These are phyloP conservation scores for Suillus subluteus DNA, from an alignment of 768 basidiomycete species.

Conservation along the genomic window DNA sequence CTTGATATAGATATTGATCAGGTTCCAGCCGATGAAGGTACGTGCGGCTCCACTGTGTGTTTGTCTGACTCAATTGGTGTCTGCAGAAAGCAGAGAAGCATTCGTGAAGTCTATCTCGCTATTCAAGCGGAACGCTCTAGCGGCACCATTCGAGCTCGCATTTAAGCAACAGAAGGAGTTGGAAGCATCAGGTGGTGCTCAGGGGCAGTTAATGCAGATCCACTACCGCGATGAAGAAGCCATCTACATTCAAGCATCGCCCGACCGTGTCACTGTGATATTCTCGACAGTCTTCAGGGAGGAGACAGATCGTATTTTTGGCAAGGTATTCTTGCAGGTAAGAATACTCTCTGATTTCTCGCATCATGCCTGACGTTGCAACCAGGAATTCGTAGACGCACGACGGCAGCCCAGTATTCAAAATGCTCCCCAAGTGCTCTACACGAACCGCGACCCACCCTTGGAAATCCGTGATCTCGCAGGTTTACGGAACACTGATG, in stretches of 20 bases:
- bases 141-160: conserved; percentile 91
- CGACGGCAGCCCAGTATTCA: conserved; percentile 90
- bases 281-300: conserved; percentile 97
- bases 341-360: conserved; percentile 16
- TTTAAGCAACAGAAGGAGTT: conserved; percentile 83
- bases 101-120: conserved; percentile 83
- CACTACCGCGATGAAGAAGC: conserved; percentile 98
- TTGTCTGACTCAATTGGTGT: conserved; percentile 16
- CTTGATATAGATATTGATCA: conserved; percentile 88
- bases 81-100: conserved; percentile 73
- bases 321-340: conserved; percentile 98
- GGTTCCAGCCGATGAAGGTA: conserved; percentile 80
- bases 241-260: conserved; percentile 91
- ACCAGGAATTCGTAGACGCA: conserved; percentile 98
- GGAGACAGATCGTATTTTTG: conserved; percentile 96
- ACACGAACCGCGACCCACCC: conserved; percentile 93
- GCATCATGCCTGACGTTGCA: conserved; percentile 12
- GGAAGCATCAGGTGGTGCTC: conserved; percentile 67
- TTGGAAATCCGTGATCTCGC: conserved; percentile 92
- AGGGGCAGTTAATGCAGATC: conserved; percentile 88
- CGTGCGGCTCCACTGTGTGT: conserved; percentile 22
- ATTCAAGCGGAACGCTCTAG: conserved; percentile 90
- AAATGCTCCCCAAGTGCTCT: conserved; percentile 95
- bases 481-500: conserved; percentile 80
- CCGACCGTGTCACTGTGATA: conserved; percentile 96